Evolutionary conservation across 2,329 filamentous ascomycete genomes (phyloP).

Genomic region (Septoria petroselini): DNA sequence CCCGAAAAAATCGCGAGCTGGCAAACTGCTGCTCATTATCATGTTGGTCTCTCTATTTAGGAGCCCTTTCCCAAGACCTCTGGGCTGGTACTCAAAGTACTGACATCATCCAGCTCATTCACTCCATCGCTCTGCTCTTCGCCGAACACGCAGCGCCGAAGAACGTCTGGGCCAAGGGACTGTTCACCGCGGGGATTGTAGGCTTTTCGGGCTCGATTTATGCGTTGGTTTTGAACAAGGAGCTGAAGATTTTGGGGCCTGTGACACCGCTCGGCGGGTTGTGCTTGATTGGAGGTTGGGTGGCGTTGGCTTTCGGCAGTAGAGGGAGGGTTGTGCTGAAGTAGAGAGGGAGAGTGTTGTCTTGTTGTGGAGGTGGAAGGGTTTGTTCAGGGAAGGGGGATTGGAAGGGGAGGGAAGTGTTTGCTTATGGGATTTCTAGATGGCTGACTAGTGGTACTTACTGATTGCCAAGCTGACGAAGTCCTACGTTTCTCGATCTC

Average conservation of each 20-base stretch:
- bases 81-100: no score
- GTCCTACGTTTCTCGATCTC: no score
- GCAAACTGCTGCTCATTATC: conserved; percentile 65
- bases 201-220: conserved; percentile 67
- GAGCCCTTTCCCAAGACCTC: no score
- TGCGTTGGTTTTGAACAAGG: conserved; percentile 59
- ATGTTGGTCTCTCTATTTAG: conserved; percentile 48
- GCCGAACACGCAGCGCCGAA: conserved; percentile 51
- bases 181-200: conserved; percentile 64
- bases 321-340: conserved; percentile 31
- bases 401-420: no score
- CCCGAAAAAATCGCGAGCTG: conserved; percentile 59
- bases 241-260: conserved; percentile 60
- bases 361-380: no score
- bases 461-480: no score
- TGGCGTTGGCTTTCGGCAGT: conserved; percentile 46
- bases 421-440: no score
- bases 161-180: conserved; percentile 51
- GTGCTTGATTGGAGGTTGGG: conserved; percentile 64
- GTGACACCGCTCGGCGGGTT: conserved; percentile 64
- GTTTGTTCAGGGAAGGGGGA: no score
- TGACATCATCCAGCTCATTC: conserved; percentile 53
- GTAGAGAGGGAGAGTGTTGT: background rate
- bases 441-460: no score
- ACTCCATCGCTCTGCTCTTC: conserved; percentile 60